Percentiles rank a stretch among this genome's conserved stretches.
These are phyloP conservation scores for Candida corydali DNA, from an alignment of 805 yeast species.

Conservation along the genomic window DNA sequence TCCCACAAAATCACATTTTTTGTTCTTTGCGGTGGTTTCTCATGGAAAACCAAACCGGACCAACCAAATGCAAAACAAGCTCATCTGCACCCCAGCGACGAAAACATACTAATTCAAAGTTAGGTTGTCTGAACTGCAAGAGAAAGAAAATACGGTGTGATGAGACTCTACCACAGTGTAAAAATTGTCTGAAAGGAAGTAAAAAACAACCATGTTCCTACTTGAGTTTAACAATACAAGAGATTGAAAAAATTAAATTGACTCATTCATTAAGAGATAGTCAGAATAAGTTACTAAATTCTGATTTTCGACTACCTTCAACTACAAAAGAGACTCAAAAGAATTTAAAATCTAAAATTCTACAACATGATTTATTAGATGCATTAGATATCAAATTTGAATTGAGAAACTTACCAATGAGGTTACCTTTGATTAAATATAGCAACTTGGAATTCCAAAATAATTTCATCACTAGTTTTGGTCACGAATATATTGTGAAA, in stretches of 20 bases:
- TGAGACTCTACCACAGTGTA: slow-evolving; percentile 25
- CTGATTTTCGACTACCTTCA: slow-evolving; percentile 24
- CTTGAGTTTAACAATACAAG: slow-evolving; percentile 14
- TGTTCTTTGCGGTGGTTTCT: too few species aligned
- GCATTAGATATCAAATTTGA: slow-evolving; percentile 22
- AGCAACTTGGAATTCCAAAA: slow-evolving; percentile 20
- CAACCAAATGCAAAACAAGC: too few species aligned
- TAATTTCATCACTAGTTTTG: slow-evolving; percentile 15
- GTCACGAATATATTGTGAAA: slow-evolving; percentile 14
- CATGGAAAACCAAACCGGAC: background rate
- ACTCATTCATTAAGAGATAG: slow-evolving; percentile 25
- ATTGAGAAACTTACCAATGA: slow-evolving; percentile 16
- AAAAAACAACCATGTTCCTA: slow-evolving; percentile 25
- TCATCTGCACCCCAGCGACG: slow-evolving; percentile 12
- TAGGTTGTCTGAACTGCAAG: slow-evolving; percentile 29
- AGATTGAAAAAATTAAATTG: slow-evolving; percentile 19
- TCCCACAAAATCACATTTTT: too few species aligned
- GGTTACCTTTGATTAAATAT: slow-evolving; percentile 17
- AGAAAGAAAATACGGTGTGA: slow-evolving; percentile 29
- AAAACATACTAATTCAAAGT: slow-evolving; percentile 26
- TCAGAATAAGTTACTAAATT: slow-evolving; percentile 22
- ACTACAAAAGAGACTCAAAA: slow-evolving; percentile 10
- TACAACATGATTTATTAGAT: too few species aligned
- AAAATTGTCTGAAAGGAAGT: slow-evolving; percentile 22
- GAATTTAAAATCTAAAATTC: background rate